Evolutionary conservation across 2,329 filamentous ascomycete species (phyloP), one percentile per base, ranked within the genome.

Genomic region (Penicillium sp.): DNA sequence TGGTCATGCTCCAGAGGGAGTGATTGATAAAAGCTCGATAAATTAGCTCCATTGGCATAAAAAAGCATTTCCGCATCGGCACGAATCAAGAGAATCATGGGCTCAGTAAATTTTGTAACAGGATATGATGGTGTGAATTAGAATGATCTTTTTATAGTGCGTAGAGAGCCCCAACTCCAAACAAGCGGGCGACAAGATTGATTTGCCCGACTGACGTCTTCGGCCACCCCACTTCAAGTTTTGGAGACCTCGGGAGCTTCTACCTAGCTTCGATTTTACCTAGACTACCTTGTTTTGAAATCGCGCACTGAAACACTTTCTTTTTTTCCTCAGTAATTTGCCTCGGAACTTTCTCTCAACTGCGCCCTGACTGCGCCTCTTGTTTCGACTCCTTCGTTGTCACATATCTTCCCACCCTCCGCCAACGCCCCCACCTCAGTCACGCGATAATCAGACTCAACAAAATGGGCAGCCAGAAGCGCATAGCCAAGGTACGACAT

Each of bases 1-100:
- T 95, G 73, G 93, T 96, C 22, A 85, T 98, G 39, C 68, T 98
- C 60, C 93, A 98, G 69, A 76, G 90, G 63, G 93, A 98, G 74
- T 96, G 74, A 62, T 49, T 48, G 26, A 43, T 24, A 43, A 34
- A 40, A 42, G 24, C 29, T 31, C 9, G 32, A 32, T 42, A 9
- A 16, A 38, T 18, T 34, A 26, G 22, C 4, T 34, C 41, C 20
- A 10, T 11, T 22, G 23, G 18, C n/a, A 3, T 16, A 18, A 34
- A 46, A 18, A 29, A 16, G 8, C 13, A 18, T 11, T 14, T 23
- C 35, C 16, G 13, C 13, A 38, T 24, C 23, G n/a, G 23, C 18
- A 23, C 8, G 6, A 24, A 22, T 23, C 20, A 38, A 11, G 4
- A 16, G 6, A 13, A 23, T 10, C 11, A 11, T 6, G 6, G 6